Base-by-base conservation (phyloP, 148 eudicot species). In the Euryodendron excelsum region DNA sequence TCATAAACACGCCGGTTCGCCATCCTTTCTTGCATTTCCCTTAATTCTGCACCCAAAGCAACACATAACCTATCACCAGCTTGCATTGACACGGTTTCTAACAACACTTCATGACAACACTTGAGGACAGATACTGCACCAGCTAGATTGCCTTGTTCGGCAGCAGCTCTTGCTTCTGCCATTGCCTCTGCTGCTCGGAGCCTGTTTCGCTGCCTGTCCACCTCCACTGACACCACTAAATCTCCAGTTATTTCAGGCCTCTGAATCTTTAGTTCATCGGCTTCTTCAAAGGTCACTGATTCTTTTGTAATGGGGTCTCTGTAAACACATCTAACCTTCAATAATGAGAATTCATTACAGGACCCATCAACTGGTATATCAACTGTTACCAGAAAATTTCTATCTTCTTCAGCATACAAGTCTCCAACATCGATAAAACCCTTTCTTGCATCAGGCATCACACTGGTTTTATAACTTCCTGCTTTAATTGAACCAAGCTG, bases 391-490 rank as follows among this genome's bases (percentile, higher is more conserved):
- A 83, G 73, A 56, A 83, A 83, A 36, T 83, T 77, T 53, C 81
- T 76, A 27, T 75, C 80, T 74, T 83, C 85, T 21, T 83, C 82
- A 2, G 85, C 85, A 59, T 83, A 83, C 65, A 83, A 58, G 52
- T 83, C 79, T 14, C 85, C 85, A 8, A 79, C 77, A 15, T 52
- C 78, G 30, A 83, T 62, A 33, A 64, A 60, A 14, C 82, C 85
- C 6, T 7, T 28, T 50, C 74, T 61, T 20, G 47, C 77, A 69
- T 76, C 65, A 72, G 45, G 30, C 18, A 33, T 53, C 44, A 83
- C 45, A 17, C 45, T 52, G 48, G 73, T 83, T 17, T 36, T 63
- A 47, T 79, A 79, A 44, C 82, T 83, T 64, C 85, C 85, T 2
- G 82, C 78, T 60, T 68, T 72, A 33, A 83, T 77, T 3, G 85